These are phyloP conservation scores for Chaetomium sp. DNA, from an alignment of 2,329 filamentous ascomycete species.

Conservation along the genomic window DNA sequence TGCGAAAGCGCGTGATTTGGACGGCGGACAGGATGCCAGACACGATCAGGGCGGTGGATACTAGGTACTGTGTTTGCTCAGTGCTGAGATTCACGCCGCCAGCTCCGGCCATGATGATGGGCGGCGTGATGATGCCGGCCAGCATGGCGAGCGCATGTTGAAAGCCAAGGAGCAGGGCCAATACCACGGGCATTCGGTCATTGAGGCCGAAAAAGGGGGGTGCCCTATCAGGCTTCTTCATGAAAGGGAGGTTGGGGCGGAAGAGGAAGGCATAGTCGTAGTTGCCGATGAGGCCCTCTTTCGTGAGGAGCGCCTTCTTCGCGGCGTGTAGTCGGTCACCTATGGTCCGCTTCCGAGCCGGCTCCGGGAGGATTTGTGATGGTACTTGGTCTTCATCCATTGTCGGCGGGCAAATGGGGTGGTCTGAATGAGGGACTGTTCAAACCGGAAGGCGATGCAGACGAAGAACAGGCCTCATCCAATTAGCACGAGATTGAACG, in stretches of 20 bases:
- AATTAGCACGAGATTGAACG: neutral
- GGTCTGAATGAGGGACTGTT: neutral
- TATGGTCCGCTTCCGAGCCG: slow-evolving; percentile 40
- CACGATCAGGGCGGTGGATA: slow-evolving; percentile 77
- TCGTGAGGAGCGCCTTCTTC: slow-evolving; percentile 55
- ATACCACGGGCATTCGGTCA: slow-evolving; percentile 72
- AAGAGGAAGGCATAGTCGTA: slow-evolving; percentile 94
- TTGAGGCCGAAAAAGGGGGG: slow-evolving; percentile 85
- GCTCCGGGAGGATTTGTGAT: slow-evolving; percentile 50
- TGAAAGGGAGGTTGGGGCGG: slow-evolving; percentile 78
- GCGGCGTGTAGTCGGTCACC: slow-evolving; percentile 38
- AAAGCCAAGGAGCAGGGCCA: slow-evolving; percentile 74
- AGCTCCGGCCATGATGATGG: slow-evolving; percentile 67
- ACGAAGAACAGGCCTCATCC: neutral
- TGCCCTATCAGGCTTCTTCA: slow-evolving; percentile 60
- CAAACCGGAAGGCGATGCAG: neutral
- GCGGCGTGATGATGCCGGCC: slow-evolving; percentile 74
- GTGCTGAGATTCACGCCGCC: slow-evolving; percentile 64
- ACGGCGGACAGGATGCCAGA: slow-evolving; percentile 73
- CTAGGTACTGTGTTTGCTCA: slow-evolving; percentile 71
- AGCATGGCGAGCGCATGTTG: slow-evolving; percentile 81
- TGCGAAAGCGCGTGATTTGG: slow-evolving; percentile 77
- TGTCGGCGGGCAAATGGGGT: slow-evolving; percentile 10
- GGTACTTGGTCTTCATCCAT: slow-evolving; percentile 62
- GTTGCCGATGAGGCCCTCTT: slow-evolving; percentile 74